These are phyloP conservation scores for Salix dunnii DNA, from an alignment of 345 rosid species.

Conservation along the genomic window DNA sequence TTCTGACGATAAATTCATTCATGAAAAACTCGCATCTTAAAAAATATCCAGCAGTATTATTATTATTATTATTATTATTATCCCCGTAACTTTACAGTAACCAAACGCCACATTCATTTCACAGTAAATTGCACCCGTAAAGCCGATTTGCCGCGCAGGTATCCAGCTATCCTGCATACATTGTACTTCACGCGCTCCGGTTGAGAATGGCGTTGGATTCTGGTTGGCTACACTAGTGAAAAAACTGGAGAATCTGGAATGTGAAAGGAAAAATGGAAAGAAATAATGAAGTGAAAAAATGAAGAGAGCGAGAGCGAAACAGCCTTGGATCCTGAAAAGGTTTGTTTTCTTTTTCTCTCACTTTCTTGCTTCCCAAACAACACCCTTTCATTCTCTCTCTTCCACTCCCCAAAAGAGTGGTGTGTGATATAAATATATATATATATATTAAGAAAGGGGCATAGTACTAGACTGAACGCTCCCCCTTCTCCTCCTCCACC, in stretches of 20 bases:
- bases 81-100: too few relatives aligned
- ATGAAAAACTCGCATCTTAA: too few relatives aligned
- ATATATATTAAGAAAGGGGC: neutral
- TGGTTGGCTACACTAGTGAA: neutral
- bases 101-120: too few relatives aligned
- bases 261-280: neutral
- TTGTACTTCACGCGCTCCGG: neutral
- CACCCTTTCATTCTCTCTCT: slow-evolving; percentile 24
- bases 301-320: slow-evolving; percentile 20
- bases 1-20: neutral
- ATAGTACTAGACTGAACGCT: neutral
- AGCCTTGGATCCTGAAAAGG: slow-evolving; percentile 45
- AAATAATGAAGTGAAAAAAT: neutral
- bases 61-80: too few relatives aligned
- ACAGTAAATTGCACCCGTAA: too few relatives aligned
- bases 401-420: slow-evolving; percentile 22
- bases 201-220: neutral
- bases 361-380: slow-evolving; percentile 41
- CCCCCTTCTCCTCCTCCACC: neutral
- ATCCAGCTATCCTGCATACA: neutral
- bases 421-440: neutral
- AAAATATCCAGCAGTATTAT: too few relatives aligned
- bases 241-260: slow-evolving; percentile 11
- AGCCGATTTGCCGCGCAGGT: neutral
- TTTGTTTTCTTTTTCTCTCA: slow-evolving; percentile 20